Conservation (phyloP, 2,329 filamentous ascomycete genomes). For the Diaporthe sp. region DNA sequence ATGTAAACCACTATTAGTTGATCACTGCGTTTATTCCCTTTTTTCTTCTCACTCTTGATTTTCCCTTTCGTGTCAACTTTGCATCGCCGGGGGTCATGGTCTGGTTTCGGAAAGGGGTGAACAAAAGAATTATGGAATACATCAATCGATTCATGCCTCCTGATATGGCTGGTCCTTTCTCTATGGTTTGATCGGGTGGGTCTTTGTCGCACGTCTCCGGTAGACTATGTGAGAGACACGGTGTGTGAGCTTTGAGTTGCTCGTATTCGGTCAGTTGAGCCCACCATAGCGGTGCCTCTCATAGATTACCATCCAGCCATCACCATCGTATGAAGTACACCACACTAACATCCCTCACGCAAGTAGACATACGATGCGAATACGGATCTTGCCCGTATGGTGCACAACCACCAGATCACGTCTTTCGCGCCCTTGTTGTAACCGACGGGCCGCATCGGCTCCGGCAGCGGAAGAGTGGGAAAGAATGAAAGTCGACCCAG, state of each 20-base stretch:
- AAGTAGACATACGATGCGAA: background rate
- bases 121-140: conserved; percentile 2
- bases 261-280: background rate
- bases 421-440: background rate
- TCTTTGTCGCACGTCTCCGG: background rate
- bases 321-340: background rate
- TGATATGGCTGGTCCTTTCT: background rate
- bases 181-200: background rate
- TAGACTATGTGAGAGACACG: background rate
- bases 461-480: background rate
- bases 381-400: background rate
- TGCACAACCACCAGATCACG: background rate
- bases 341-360: background rate
- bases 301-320: background rate
- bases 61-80: background rate
- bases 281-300: background rate
- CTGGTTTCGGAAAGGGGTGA: background rate
- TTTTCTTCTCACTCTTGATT: background rate
- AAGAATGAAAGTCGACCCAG: background rate
- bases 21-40: background rate
- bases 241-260: background rate
- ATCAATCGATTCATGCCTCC: background rate
- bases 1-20: conserved; percentile 1
- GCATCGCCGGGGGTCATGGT: conserved; percentile 11
- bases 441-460: conserved; percentile 6